Conservation (phyloP, 1,139 yeast species). For the Pichia sp. region DNA sequence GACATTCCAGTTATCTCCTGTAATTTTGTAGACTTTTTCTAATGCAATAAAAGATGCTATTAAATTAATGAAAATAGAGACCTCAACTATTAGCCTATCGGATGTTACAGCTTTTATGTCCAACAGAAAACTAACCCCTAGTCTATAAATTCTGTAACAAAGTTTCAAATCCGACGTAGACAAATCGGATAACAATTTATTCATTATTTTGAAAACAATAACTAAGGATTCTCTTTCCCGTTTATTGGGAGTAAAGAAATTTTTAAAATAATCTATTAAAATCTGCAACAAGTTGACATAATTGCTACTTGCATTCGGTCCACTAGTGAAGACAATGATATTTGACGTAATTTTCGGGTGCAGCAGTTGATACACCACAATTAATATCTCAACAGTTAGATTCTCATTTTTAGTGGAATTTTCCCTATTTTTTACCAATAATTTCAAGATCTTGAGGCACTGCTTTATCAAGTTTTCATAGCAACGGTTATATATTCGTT, state of each 20-base stretch:
- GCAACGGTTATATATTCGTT: background rate
- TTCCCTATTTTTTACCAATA: background rate
- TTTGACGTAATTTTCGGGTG: slow-evolving; percentile 26
- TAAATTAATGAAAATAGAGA: slow-evolving; percentile 32
- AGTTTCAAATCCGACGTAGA: slow-evolving; percentile 29
- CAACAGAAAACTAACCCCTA: slow-evolving; percentile 29
- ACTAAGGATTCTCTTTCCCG: slow-evolving; percentile 20
- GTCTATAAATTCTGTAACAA: slow-evolving; percentile 26
- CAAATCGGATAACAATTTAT: slow-evolving; percentile 29
- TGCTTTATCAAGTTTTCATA: background rate
- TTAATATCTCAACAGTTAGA: slow-evolving; percentile 26
- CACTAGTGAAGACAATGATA: slow-evolving; percentile 19
- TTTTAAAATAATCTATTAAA: slow-evolving; percentile 17
- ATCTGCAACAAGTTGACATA: slow-evolving; percentile 25
- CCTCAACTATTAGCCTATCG: slow-evolving; percentile 29
- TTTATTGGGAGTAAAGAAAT: slow-evolving; percentile 14
- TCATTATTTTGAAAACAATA: slow-evolving; percentile 30
- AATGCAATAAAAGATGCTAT: slow-evolving; percentile 20
- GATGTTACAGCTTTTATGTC: slow-evolving; percentile 28
- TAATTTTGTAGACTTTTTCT: slow-evolving; percentile 18
- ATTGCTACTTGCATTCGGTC: slow-evolving; percentile 4
- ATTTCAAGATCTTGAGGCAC: background rate
- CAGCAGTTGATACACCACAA: slow-evolving; percentile 22
- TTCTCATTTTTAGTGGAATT: slow-evolving; percentile 13
- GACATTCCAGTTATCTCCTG: slow-evolving; percentile 21